Base-by-base conservation (phyloP, 208 protist genomes). In the Histomonas meleagridis region DNA sequence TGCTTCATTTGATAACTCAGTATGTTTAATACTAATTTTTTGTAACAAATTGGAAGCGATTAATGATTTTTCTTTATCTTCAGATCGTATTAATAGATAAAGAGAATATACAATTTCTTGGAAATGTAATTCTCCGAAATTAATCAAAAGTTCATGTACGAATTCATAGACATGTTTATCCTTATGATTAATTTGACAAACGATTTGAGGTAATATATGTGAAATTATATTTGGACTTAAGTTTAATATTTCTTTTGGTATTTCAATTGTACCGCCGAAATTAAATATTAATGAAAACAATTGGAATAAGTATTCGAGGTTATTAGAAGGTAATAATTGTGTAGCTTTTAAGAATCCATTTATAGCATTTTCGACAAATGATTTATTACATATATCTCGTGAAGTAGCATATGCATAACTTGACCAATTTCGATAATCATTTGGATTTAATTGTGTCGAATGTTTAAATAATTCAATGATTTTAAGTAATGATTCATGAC, bases 201-300 rank as follows among this genome's bases (percentile, higher is more conserved):
- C 76, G 38, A 86, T 46, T 55, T 86, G 76, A 32, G 76, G 76
- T 21, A 86, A n/a, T 26, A 86, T 86, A 38, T 86, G 43, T n/a
- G 32, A 26, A 48, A 86, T 86, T 10, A 48, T 55, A 57, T 46
- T 7, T 18, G 76, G 40, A 57, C 46, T 28, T 9, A 86, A 28
- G 5, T 53, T 86, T 38, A 51, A 14, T 26, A 86, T 51, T 49
- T 86, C 46, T 0, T 43, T 23, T n/a, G 60, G 60, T 32, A 65
- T 65, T 21, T 49, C 1, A n/a, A 48, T 23, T 12, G 26, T 86
- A 26, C 46, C 46, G 0, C 76, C 76, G 18, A 57, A 86, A 21
- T 46, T 51, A n/a, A 86, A 86, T 9, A 55, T 55, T 0, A 86
- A 16, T n/a, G 40, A 51, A 55, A 86, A 86, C 14, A 86, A 38